Evolutionary conservation across 495 filamentous ascomycete genomes (phyloP).

Genomic region (Podospora tetraspora): DNA sequence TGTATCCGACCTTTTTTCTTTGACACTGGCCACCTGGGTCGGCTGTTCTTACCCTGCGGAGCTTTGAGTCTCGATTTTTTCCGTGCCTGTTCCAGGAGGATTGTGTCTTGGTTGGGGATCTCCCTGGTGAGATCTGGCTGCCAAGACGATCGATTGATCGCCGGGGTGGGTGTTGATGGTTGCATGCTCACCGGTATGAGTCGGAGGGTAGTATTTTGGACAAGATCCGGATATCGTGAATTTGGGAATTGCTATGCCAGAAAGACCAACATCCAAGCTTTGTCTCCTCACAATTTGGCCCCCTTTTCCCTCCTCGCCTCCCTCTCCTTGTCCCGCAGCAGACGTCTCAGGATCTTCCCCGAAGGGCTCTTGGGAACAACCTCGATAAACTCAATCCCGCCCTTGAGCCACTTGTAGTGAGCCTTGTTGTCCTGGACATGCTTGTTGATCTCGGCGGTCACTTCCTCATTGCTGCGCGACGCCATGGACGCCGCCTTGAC

Average conservation of each 20-base stretch:
- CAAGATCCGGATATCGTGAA: not conserved
- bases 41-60: not conserved
- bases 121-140: not conserved
- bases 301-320: slow-evolving; percentile 60
- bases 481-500: slow-evolving; percentile 61
- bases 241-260: not conserved
- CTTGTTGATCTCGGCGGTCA: slow-evolving; percentile 60
- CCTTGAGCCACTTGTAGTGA: slow-evolving; percentile 83
- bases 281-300: slow-evolving; percentile 37
- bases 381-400: slow-evolving; percentile 72
- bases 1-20: not conserved
- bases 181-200: not conserved
- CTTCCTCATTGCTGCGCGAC: slow-evolving; percentile 48
- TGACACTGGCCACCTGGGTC: not conserved
- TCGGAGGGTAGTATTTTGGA: not conserved
- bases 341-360: slow-evolving; percentile 81
- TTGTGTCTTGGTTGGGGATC: not conserved
- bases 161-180: not conserved
- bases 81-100: not conserved
- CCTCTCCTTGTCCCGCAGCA: slow-evolving; percentile 76
- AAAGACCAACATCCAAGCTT: not conserved
- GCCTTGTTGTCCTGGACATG: slow-evolving; percentile 81
- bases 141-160: not conserved
- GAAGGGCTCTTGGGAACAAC: slow-evolving; percentile 82
- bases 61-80: not conserved